A percentile compares a stretch with the other conserved stretches of the same genome.
Evolutionary conservation across 257 asterid genomes (phyloP).

Genomic region (Solanum lycopersicoides): DNA sequence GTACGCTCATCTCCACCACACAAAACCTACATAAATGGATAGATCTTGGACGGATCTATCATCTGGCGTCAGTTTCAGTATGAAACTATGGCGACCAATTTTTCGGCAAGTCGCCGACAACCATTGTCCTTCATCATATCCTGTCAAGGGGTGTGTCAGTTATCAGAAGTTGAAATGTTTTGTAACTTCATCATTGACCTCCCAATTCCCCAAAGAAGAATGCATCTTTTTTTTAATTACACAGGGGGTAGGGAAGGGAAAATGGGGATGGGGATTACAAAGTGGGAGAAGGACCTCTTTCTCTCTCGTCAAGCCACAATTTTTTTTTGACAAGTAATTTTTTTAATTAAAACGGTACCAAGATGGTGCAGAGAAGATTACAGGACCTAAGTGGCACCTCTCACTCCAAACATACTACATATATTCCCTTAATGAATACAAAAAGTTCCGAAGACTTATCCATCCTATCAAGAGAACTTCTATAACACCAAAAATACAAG

Average conservation of each 20-base stretch:
- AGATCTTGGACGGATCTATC: neutral
- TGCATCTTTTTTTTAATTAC: conserved; percentile 31
- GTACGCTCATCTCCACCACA: neutral
- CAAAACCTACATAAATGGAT: neutral
- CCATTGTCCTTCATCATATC: conserved; percentile 69
- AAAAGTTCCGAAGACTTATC: neutral
- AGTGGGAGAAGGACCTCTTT: neutral
- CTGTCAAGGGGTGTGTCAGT: conserved; percentile 87
- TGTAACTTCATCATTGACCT: conserved; percentile 94
- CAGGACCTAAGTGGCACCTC: neutral
- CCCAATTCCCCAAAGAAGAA: conserved; percentile 96
- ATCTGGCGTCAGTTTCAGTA: neutral
- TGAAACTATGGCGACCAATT: neutral
- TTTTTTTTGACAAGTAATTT: neutral
- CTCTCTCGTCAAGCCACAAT: conserved; percentile 33
- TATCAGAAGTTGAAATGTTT: conserved; percentile 93
- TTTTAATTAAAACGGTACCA: neutral
- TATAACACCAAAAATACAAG: neutral
- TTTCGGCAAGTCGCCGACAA: neutral
- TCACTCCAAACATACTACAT: neutral
- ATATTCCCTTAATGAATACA: neutral
- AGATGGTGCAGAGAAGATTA: neutral
- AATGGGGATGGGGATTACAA: neutral
- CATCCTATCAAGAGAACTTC: neutral
- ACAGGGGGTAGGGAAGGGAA: neutral